Base-by-base conservation (phyloP, 129 eudicot species). In the Apium graveolens region DNA sequence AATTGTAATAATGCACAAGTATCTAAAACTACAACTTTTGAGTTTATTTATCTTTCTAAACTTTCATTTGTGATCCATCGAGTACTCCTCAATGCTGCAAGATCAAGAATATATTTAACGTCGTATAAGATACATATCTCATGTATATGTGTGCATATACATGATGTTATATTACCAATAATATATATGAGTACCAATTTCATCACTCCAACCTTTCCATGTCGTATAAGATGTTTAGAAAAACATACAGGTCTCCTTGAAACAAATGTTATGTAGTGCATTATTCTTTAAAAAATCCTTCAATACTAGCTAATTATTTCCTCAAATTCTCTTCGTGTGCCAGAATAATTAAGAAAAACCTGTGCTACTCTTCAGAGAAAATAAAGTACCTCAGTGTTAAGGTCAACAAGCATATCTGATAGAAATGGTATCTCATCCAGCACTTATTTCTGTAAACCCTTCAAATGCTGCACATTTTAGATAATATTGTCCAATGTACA, bases 401-500 rank as follows among this genome's bases (percentile, higher is more conserved):
- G 81, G 87, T 88, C 97, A 72, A 11, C 78, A 37, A 92, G 71
- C 80, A 90, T 80, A 68, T 90, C 97, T 81, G 85, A 44, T 38
- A 88, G 78, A 69, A 90, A 84, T 70, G 97, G 97, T 79, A 92
- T 81, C 84, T 92, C 96, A 13, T 84, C 90, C 80, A 82, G 87
- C 87, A 88, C 87, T 72, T 90, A 96, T 79, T 92, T 84, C 51
- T 85, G 89, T 80, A 92, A 80, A 34, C 81, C 88, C 86, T 83
- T 90, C 85, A 92, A 83, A 83, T 92, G 87, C 97, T 90, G 96
- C 76, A 38, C 62, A n/a, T 26, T 20, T 29, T 27, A 65, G 70
- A 27, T n/a, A 11, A 11, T 21, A n/a, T n/a, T n/a, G n/a, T n/a
- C n/a, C n/a, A n/a, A n/a, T n/a, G n/a, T n/a, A n/a, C n/a, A n/a